These are phyloP conservation scores for Starmera quercuum DNA, from an alignment of 805 yeast genomes.

Conservation along the genomic window DNA sequence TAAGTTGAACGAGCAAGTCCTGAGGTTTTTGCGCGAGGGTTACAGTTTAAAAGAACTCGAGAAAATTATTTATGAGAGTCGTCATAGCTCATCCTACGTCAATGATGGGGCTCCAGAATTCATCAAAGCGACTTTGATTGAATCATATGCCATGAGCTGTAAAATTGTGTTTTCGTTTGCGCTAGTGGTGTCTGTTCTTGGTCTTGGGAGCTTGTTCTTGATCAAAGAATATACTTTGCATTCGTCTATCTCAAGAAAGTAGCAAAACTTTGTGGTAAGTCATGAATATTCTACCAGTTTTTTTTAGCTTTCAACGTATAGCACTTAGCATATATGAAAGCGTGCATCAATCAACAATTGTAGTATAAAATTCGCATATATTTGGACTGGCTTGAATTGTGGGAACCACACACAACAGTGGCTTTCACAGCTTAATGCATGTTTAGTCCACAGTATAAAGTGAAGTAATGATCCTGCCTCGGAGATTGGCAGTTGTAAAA, in stretches of 20 bases:
- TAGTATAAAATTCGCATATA: too few species aligned
- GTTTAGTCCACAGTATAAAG: too few species aligned
- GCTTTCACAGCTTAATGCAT: too few species aligned
- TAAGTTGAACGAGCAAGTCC: slow-evolving; percentile 22
- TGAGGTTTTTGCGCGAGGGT: slow-evolving; percentile 23
- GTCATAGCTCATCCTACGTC: slow-evolving; percentile 49
- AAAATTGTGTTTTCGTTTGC: slow-evolving; percentile 46
- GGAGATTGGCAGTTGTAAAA: too few species aligned
- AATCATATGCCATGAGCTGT: slow-evolving; percentile 44
- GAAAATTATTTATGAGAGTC: slow-evolving; percentile 42
- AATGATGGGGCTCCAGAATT: slow-evolving; percentile 42
- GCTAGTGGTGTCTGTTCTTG: slow-evolving; percentile 28
- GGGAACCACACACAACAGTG: too few species aligned
- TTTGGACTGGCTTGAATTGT: too few species aligned
- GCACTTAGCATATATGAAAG: too few species aligned
- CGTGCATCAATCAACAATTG: too few species aligned
- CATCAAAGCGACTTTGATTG: slow-evolving; percentile 36
- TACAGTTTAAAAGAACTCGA: slow-evolving; percentile 31
- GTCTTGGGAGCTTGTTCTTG: slow-evolving; percentile 33
- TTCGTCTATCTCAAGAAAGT: slow-evolving; percentile 36
- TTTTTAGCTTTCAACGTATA: too few species aligned
- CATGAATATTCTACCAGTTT: too few species aligned
- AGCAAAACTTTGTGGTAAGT: too few species aligned
- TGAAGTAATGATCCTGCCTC: too few species aligned
- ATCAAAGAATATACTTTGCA: slow-evolving; percentile 56